A percentile compares a stretch with the other conserved stretches of the same genome.
phyloP scores from a whole-genome alignment of 108 stramenopile species.

The Licmophora abbreviata region DNA sequence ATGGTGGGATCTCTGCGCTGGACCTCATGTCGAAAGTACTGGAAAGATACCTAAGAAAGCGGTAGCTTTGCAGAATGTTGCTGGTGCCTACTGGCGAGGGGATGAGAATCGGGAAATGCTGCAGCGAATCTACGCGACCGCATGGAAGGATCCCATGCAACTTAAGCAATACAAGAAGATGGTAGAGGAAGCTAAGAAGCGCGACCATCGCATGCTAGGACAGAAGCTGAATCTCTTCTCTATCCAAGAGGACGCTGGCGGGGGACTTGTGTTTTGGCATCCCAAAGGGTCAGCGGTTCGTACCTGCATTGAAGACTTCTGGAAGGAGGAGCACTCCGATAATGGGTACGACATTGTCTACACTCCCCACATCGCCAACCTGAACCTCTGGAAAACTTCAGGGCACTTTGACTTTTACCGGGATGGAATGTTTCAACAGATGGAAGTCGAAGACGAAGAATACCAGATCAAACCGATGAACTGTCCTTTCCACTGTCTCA shows the following conservation, averaged over 20 bases:
- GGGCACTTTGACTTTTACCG: slow-evolving; percentile 97
- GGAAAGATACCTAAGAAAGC: slow-evolving; percentile 80
- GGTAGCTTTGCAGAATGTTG: slow-evolving; percentile 78
- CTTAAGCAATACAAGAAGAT: slow-evolving; percentile 80
- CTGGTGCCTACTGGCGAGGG: slow-evolving; percentile 98
- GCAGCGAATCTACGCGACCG: slow-evolving; percentile 93
- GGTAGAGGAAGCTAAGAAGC: slow-evolving; percentile 92
- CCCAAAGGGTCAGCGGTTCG: slow-evolving; percentile 92
- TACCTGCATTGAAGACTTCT: slow-evolving; percentile 89
- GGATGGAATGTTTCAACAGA: slow-evolving; percentile 98
- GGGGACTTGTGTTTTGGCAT: slow-evolving; percentile 73
- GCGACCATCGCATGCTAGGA: slow-evolving; percentile 95
- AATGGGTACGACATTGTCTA: slow-evolving; percentile 92
- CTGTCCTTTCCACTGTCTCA: slow-evolving; percentile 99
- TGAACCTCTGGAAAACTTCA: slow-evolving; percentile 96
- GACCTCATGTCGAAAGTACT: slow-evolving; percentile 92
- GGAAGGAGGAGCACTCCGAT: slow-evolving; percentile 76
- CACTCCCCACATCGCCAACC: slow-evolving; percentile 97
- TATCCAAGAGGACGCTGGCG: slow-evolving; percentile 90
- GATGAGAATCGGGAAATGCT: slow-evolving; percentile 93
- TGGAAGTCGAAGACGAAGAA: slow-evolving; percentile 92
- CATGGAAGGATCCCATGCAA: slow-evolving; percentile 86
- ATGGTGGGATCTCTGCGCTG: slow-evolving; percentile 99
- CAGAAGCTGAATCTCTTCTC: slow-evolving; percentile 94
- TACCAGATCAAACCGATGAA: slow-evolving; percentile 99